A percentile compares a stretch with the other conserved stretches of the same genome.
Conservation (phyloP, 805 yeast genomes). For the Hanseniaspora guilliermondii region DNA sequence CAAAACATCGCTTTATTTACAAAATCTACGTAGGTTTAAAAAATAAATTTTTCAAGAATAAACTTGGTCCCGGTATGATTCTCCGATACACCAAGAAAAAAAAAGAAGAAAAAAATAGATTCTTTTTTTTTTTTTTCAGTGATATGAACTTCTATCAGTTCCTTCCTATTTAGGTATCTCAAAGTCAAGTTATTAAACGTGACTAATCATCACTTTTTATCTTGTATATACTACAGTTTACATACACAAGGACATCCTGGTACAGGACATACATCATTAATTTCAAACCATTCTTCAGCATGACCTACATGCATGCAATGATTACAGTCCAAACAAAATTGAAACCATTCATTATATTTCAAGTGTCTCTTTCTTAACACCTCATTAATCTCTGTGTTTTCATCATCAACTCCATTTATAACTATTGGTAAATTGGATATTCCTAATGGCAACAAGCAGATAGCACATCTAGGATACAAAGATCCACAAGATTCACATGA, state of each 20-base stretch:
- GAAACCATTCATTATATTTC: slow-evolving; percentile 67
- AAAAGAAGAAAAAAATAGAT: neutral
- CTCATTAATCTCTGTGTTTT: neutral
- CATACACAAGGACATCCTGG: slow-evolving; percentile 86
- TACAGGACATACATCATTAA: slow-evolving; percentile 81
- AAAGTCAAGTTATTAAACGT: too few relatives aligned
- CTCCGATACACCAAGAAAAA: neutral
- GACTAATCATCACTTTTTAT: too few relatives aligned
- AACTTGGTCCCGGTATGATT: too few relatives aligned
- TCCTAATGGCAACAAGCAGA: slow-evolving; percentile 73
- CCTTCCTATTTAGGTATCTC: too few relatives aligned
- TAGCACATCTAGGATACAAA: slow-evolving; percentile 80
- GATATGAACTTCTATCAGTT: too few relatives aligned
- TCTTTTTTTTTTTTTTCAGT: neutral
- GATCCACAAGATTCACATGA: slow-evolving; percentile 78
- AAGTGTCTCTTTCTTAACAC: slow-evolving; percentile 18
- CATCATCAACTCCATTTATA: slow-evolving; percentile 21
- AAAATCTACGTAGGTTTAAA: neutral
- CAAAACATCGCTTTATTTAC: neutral
- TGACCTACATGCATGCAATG: slow-evolving; percentile 94
- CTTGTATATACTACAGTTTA: slow-evolving; percentile 22
- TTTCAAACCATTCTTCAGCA: slow-evolving; percentile 90
- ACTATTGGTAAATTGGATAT: slow-evolving; percentile 28
- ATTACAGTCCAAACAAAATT: slow-evolving; percentile 79
- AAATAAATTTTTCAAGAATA: too few relatives aligned